phyloP scores from a whole-genome alignment of 2,329 filamentous ascomycete species.

The Aspergillus sp. region DNA sequence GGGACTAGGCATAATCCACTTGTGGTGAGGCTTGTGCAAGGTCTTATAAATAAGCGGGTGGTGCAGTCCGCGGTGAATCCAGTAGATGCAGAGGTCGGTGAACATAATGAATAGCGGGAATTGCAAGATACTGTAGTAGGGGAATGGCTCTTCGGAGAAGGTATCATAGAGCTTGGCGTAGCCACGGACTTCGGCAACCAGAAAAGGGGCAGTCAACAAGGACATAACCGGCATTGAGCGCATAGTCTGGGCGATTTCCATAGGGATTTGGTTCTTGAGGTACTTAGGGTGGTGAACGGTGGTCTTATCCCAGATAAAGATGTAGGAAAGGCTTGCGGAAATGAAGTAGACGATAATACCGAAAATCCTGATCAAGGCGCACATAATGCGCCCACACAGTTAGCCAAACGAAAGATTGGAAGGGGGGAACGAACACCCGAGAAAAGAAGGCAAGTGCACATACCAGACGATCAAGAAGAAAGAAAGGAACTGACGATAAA shows the following conservation, averaged over 20 bases:
- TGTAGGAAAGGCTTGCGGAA: slow-evolving; percentile 79
- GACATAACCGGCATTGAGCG: slow-evolving; percentile 79
- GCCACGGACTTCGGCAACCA: slow-evolving; percentile 80
- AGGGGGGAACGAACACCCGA: neutral
- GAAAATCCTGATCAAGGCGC: slow-evolving; percentile 67
- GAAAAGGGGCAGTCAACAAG: slow-evolving; percentile 75
- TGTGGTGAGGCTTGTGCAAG: slow-evolving; percentile 97
- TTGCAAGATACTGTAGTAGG: slow-evolving; percentile 77
- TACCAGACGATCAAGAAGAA: slow-evolving; percentile 88
- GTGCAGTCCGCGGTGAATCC: slow-evolving; percentile 84
- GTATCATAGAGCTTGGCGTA: slow-evolving; percentile 85
- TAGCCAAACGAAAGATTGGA: neutral
- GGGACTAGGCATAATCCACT: slow-evolving; percentile 98
- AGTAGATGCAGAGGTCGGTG: slow-evolving; percentile 89
- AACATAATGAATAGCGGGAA: slow-evolving; percentile 87
- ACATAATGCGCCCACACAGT: neutral
- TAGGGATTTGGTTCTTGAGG: slow-evolving; percentile 85
- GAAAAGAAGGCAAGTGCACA: slow-evolving; percentile 28
- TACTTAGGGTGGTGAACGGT: slow-evolving; percentile 90
- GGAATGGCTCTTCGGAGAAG: slow-evolving; percentile 71
- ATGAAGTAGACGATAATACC: slow-evolving; percentile 82
- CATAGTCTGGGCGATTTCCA: slow-evolving; percentile 82
- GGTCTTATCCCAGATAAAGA: slow-evolving; percentile 88
- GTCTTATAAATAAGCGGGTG: slow-evolving; percentile 79
- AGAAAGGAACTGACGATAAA: slow-evolving; percentile 71